These are phyloP conservation scores for Quercus cerris DNA, from an alignment of 306 rosid species.

Conservation along the genomic window DNA sequence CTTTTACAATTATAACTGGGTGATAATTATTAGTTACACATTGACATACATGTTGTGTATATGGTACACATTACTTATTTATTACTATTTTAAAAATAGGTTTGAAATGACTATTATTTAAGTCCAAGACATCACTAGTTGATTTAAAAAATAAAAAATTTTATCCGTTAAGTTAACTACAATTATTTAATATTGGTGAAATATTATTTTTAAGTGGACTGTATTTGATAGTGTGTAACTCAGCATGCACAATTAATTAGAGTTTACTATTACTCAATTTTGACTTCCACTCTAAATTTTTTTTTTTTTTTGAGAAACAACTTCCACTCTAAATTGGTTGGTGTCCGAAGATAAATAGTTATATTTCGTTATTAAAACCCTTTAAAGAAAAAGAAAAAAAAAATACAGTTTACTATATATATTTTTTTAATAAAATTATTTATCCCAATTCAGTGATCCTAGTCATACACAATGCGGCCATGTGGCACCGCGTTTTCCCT, in stretches of 20 bases:
- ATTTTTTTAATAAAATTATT: too few relatives aligned
- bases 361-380: too few relatives aligned
- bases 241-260: accelerated
- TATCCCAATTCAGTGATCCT: background rate
- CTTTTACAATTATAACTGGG: too few relatives aligned
- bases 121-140: accelerated
- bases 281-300: accelerated
- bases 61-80: accelerated
- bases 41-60: too few relatives aligned
- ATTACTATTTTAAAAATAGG: too few relatives aligned
- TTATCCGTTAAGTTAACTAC: accelerated
- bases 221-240: too few relatives aligned
- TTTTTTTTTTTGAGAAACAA: too few relatives aligned
- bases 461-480: slow-evolving; percentile 13
- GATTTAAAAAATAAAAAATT: too few relatives aligned
- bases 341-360: accelerated
- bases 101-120: too few relatives aligned
- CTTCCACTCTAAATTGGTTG: accelerated
- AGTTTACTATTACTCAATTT: too few relatives aligned
- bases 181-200: accelerated
- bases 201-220: too few relatives aligned
- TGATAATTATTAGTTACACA: too few relatives aligned
- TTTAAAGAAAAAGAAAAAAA: background rate
- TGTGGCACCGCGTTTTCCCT: slow-evolving; percentile 72
- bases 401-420: background rate